Conservation (phyloP, 2,329 filamentous ascomycete species). For the Cladosporium sp. region DNA sequence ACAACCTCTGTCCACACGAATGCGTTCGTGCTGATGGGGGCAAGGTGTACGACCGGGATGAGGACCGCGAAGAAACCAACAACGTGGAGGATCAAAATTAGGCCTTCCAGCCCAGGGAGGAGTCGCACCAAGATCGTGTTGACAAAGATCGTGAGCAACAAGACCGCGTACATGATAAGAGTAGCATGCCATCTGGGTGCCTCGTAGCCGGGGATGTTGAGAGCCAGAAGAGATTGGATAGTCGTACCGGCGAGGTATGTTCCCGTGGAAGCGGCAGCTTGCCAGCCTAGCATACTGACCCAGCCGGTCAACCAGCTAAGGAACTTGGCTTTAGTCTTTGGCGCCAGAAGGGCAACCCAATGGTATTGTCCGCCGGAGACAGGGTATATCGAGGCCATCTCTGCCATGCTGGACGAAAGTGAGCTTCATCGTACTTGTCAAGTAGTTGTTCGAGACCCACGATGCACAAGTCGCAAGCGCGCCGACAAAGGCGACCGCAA, state of each 20-base stretch:
- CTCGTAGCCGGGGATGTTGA: slow-evolving; percentile 33
- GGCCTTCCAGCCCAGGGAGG: slow-evolving; percentile 38
- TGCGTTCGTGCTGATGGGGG: neutral
- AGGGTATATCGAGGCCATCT: slow-evolving; percentile 43
- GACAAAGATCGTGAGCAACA: slow-evolving; percentile 12
- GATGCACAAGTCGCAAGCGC: neutral
- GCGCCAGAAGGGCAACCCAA: slow-evolving; percentile 47
- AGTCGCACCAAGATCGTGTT: slow-evolving; percentile 10
- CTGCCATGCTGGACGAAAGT: neutral
- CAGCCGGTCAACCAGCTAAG: slow-evolving; percentile 50
- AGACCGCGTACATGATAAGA: slow-evolving; percentile 11
- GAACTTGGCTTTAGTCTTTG: slow-evolving; percentile 40
- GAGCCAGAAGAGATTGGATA: slow-evolving; percentile 26
- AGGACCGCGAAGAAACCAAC: slow-evolving; percentile 13
- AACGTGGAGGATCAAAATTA: slow-evolving; percentile 9
- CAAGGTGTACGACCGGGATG: slow-evolving; percentile 19
- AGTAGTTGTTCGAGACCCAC: neutral
- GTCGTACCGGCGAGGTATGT: slow-evolving; percentile 21
- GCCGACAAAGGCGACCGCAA: neutral
- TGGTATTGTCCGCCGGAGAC: slow-evolving; percentile 42
- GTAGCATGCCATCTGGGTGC: slow-evolving; percentile 16
- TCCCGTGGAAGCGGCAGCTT: slow-evolving; percentile 1
- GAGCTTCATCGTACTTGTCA: neutral
- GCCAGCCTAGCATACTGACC: slow-evolving; percentile 41
- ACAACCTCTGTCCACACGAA: slow-evolving; percentile 5